Evolutionary conservation across 73 alveolate genomes (phyloP).

Genomic region (Urostyla sp.): DNA sequence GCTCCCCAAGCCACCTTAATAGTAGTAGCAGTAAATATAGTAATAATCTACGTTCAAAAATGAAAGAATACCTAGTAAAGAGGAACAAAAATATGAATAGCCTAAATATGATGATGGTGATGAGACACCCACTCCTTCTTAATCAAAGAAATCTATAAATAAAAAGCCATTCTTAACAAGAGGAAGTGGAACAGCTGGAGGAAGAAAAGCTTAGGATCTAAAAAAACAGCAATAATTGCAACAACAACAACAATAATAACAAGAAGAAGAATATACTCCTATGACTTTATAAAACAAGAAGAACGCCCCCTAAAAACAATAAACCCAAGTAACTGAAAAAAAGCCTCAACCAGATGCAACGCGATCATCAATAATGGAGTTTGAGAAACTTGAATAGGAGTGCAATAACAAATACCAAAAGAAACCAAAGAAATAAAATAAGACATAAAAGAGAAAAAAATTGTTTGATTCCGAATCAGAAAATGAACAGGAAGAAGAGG

Average conservation of each 20-base stretch:
- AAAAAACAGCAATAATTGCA: neutral
- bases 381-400: constrained; percentile 31
- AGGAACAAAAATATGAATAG: neutral
- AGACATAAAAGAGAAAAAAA: constrained; percentile 8
- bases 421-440: constrained; percentile 1
- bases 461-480: constrained; percentile 32
- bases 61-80: neutral
- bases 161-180: constrained; percentile 35
- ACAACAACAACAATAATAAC: neutral
- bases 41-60: neutral
- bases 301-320: neutral
- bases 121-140: neutral
- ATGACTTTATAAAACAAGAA: neutral
- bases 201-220: constrained; percentile 28
- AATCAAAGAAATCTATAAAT: neutral
- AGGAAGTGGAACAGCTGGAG: constrained; percentile 56
- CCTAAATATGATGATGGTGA: neutral
- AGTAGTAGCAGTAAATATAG: neutral
- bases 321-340: neutral
- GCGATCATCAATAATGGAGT: constrained; percentile 17
- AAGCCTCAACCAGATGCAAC: neutral
- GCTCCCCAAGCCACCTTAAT: neutral
- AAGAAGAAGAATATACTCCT: too few relatives aligned
- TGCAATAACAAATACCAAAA: constrained; percentile 26
- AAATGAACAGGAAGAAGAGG: neutral